Base-by-base conservation (phyloP, 176 grass and related monocot species). In the Carex cristatella region DNA sequence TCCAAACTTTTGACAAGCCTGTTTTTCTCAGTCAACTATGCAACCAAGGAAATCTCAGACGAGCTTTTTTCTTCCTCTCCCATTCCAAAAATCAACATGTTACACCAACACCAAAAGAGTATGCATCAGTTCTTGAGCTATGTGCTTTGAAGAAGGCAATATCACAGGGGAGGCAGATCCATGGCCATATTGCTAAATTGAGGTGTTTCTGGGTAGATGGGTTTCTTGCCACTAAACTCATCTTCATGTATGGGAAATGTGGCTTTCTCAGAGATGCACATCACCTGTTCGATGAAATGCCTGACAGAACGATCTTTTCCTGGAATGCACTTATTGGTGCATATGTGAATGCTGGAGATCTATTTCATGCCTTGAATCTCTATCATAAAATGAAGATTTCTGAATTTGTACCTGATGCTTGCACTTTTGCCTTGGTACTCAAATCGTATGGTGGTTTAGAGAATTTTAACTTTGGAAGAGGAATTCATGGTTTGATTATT, bases 321-420 rank as follows among this genome's bases (percentile, higher is more conserved):
- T 98, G 95, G 95, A 98, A 94, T 69, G 95, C 91, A 15, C 95
- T 98, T 73, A 81, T 94, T 13, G 95, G 95, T 8, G 89, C 92
- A 10, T 94, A 90, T 83, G 86, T 92, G 4, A 86, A 84, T 28
- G 55, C 64, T 9, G 90, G 88, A 61, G 62, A 79, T 10, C 15
- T 86, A 1, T 71, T 15, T 14, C 78, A 83, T 13, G 91, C 89
- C 14, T 3, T 94, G 66, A 35, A 63, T 42, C 83, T 88, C 23
- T 98, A 93, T 28, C 27, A 65, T 8, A 31, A 80, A 16, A 88
- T 98, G 92, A 81, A 89, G 56, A 6, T 63, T 8, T 85, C 58
- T 7, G 90, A 83, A 35, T 59, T 84, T 35, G 23, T 78, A 31
- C 91, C 92, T 5, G 92, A 98, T 87, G 91, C 84, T 35, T 98